phyloP scores from a whole-genome alignment of 495 filamentous ascomycete species.

The Pyrenopolyporus hunteri region DNA sequence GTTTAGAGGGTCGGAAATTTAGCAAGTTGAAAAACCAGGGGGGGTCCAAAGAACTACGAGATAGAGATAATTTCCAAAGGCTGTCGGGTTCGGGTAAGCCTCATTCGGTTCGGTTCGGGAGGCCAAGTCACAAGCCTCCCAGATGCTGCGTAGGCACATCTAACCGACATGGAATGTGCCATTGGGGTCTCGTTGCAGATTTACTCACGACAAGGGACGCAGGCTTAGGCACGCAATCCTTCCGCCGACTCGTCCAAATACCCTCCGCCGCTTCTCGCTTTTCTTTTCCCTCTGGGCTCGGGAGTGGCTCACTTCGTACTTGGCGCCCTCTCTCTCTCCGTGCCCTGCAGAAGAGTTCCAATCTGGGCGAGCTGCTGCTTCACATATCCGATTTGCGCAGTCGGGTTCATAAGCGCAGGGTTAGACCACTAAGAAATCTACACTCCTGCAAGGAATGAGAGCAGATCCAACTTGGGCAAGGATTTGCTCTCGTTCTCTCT shows the following conservation, averaged over 20 bases:
- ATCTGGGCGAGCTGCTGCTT: conserved; percentile 10
- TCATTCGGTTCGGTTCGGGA: conserved; percentile 15
- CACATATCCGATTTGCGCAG: conserved; percentile 10
- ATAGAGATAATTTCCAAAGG: conserved; percentile 6
- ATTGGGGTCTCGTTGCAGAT: conserved; percentile 25
- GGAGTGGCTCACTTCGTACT: conserved; percentile 10
- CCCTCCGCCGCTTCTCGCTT: background rate
- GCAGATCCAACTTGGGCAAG: conserved; percentile 15
- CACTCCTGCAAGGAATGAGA: conserved; percentile 27
- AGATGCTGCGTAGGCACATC: conserved; percentile 4
- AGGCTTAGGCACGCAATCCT: conserved; percentile 2
- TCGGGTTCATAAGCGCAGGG: conserved; percentile 22
- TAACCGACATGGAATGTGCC: conserved; percentile 19
- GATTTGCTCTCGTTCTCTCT: conserved; percentile 20
- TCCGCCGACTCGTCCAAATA: background rate
- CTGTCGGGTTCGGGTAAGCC: conserved; percentile 5
- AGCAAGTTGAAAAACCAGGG: conserved; percentile 22
- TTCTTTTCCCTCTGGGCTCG: background rate
- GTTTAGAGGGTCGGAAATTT: background rate
- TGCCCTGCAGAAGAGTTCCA: conserved; percentile 10
- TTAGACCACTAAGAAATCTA: conserved; percentile 15
- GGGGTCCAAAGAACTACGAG: background rate
- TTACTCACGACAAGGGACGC: conserved; percentile 3
- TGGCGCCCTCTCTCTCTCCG: conserved; percentile 1
- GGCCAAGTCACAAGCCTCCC: conserved; percentile 3